phyloP scores from a whole-genome alignment of 805 yeast genomes.

The Kodamaea hsintzibuensis region DNA sequence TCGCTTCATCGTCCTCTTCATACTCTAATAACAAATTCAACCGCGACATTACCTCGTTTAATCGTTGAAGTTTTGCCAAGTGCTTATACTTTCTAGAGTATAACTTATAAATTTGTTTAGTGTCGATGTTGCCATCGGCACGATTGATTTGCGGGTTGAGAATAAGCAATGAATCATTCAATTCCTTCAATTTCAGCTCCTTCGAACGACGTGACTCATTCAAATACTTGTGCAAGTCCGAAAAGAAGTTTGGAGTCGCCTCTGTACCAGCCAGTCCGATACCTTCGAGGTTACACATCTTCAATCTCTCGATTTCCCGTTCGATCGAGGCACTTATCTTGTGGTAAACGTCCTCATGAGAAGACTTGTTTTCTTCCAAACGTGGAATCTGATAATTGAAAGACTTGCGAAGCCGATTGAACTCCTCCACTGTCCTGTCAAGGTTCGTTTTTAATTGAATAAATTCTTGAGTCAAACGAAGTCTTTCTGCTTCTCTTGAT shows the following conservation, averaged over 20 bases:
- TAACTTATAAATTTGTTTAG: conserved; percentile 7
- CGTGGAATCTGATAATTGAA: conserved; percentile 10
- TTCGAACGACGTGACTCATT: conserved; percentile 13
- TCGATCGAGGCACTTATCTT: conserved; percentile 6
- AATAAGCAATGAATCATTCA: conserved; percentile 13
- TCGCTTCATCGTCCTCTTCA: conserved; percentile 12
- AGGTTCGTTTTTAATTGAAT: conserved; percentile 10
- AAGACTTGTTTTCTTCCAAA: conserved; percentile 7
- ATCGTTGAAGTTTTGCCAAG: conserved; percentile 15
- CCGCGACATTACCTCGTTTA: conserved; percentile 14
- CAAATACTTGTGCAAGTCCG: conserved; percentile 14
- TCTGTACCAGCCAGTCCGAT: conserved; percentile 7
- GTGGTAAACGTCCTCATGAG: conserved; percentile 8
- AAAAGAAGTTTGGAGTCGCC: conserved; percentile 9
- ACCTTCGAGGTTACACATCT: conserved; percentile 13
- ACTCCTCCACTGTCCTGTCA: conserved; percentile 11
- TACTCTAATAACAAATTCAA: conserved; percentile 15
- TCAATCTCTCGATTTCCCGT: conserved; percentile 2
- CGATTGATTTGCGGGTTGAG: conserved; percentile 4
- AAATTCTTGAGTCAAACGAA: conserved; percentile 12
- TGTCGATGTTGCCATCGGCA: neutral
- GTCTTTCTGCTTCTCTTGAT: conserved; percentile 7
- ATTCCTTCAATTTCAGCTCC: conserved; percentile 12
- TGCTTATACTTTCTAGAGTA: conserved; percentile 15
- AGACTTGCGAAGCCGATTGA: conserved; percentile 9